Percentiles rank a stretch among this genome's conserved stretches.
Evolutionary conservation across 345 rosid genomes (phyloP).

Genomic region (Arabidopsis arenosa): DNA sequence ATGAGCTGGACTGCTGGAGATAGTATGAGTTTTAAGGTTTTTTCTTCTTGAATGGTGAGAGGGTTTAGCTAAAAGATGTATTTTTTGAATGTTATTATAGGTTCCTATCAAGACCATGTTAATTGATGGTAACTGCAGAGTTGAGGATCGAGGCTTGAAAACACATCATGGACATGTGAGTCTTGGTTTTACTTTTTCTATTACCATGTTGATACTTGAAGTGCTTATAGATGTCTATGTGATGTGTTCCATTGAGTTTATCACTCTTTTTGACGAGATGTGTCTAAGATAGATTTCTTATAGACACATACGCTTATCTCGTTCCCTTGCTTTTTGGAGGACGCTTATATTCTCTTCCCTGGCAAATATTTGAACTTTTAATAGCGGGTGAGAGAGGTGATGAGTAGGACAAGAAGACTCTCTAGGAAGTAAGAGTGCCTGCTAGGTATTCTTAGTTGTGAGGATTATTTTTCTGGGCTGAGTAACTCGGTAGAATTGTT

Average conservation of each 20-base stretch:
- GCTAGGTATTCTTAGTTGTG: conserved; percentile 22
- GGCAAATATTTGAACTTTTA: not conserved
- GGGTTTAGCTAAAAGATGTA: conserved; percentile 15
- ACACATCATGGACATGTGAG: conserved; percentile 95
- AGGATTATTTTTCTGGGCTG: not conserved
- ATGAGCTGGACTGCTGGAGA: too few species aligned
- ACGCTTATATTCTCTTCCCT: conserved; percentile 17
- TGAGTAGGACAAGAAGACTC: conserved; percentile 26
- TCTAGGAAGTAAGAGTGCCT: conserved; percentile 29
- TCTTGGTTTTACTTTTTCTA: conserved; percentile 22
- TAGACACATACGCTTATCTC: not conserved
- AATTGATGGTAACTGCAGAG: conserved; percentile 95
- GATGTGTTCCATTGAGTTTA: not conserved
- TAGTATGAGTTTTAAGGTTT: too few species aligned
- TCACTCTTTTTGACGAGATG: conserved; percentile 11
- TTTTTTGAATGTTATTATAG: conserved; percentile 46
- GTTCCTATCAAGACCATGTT: conserved; percentile 93
- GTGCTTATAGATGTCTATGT: conserved; percentile 3
- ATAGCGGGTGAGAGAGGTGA: not conserved
- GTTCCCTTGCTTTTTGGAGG: not conserved
- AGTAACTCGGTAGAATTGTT: conserved; percentile 16
- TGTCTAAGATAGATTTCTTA: conserved; percentile 10
- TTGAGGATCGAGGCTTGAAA: conserved; percentile 99
- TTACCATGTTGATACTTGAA: conserved; percentile 6
- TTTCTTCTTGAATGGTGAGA: not conserved